Conservation (phyloP, 768 basidiomycete genomes). For the Mycena filopes region DNA sequence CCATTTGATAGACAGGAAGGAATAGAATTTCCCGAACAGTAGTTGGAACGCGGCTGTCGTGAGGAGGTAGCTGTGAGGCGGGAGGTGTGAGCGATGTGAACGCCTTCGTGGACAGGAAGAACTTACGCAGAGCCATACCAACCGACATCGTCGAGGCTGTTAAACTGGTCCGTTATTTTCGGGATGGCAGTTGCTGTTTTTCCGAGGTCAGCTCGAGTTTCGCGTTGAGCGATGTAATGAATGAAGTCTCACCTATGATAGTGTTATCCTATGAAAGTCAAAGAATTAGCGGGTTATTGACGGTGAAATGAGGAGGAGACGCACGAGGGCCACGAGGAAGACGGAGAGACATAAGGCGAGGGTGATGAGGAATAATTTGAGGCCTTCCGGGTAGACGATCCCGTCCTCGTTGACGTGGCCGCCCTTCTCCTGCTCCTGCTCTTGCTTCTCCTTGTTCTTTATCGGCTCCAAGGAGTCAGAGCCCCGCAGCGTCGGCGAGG, state of each 20-base stretch:
- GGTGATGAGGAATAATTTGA: slow-evolving; percentile 7
- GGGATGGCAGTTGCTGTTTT: slow-evolving; percentile 11
- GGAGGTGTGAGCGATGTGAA: background rate
- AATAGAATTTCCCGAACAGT: background rate
- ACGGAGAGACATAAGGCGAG: slow-evolving; percentile 29
- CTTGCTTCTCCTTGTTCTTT: too few species aligned
- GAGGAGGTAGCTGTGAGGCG: background rate
- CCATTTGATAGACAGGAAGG: background rate
- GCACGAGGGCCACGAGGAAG: slow-evolving; percentile 26
- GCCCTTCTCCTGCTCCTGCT: too few species aligned
- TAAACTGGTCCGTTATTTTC: slow-evolving; percentile 42
- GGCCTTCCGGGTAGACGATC: slow-evolving; percentile 18
- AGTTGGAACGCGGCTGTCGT: slow-evolving; percentile 13
- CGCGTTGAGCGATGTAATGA: background rate
- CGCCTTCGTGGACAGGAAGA: background rate
- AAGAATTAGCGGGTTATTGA: too few species aligned
- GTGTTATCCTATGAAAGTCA: slow-evolving; percentile 13
- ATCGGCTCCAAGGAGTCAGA: too few species aligned
- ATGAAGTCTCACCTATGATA: background rate
- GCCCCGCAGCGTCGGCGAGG: too few species aligned
- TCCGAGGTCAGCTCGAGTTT: slow-evolving; percentile 14
- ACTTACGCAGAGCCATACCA: slow-evolving; percentile 2
- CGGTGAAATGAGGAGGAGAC: background rate
- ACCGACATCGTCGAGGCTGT: slow-evolving; percentile 40
- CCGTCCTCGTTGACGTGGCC: background rate